Percentiles rank a stretch among this genome's conserved stretches.
phyloP scores from a whole-genome alignment of 108 stramenopile genomes.

The Pelagomonas calceolata region DNA sequence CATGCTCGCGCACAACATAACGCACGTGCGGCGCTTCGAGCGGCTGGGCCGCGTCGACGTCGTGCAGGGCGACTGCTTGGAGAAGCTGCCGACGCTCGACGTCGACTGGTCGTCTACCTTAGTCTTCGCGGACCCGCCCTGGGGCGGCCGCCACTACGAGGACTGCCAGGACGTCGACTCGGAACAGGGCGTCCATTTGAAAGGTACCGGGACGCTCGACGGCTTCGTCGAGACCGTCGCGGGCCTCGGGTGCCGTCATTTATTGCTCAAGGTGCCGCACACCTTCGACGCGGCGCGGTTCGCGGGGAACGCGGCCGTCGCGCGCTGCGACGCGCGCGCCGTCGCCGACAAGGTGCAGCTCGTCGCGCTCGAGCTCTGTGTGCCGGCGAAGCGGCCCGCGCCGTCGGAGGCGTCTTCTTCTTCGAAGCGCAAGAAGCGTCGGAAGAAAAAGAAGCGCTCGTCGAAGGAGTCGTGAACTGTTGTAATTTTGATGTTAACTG shows the following conservation, averaged over 20 bases:
- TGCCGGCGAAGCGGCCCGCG: too few relatives aligned
- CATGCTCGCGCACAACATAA: conserved; percentile 23
- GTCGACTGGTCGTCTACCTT: background rate
- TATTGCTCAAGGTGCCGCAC: background rate
- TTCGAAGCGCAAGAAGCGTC: too few relatives aligned
- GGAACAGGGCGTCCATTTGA: background rate
- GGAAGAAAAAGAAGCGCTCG: too few relatives aligned
- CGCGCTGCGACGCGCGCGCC: too few relatives aligned
- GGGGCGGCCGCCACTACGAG: conserved; percentile 27
- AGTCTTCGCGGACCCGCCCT: conserved; percentile 30
- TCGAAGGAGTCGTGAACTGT: too few relatives aligned
- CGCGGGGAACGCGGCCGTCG: background rate
- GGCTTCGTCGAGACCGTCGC: background rate
- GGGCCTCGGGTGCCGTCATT: background rate
- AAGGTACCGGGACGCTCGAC: background rate
- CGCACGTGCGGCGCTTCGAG: background rate
- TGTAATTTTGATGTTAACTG: too few relatives aligned
- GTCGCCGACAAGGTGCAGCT: too few relatives aligned
- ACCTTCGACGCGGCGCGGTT: background rate
- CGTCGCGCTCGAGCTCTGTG: too few relatives aligned
- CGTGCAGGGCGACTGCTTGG: conserved; percentile 11
- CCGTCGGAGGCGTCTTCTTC: too few relatives aligned
- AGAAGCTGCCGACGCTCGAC: conserved; percentile 3
- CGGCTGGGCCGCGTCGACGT: background rate
- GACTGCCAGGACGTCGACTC: background rate